Evolutionary conservation across 2,329 filamentous ascomycete species (phyloP).

Genomic region (Eutypa lata): DNA sequence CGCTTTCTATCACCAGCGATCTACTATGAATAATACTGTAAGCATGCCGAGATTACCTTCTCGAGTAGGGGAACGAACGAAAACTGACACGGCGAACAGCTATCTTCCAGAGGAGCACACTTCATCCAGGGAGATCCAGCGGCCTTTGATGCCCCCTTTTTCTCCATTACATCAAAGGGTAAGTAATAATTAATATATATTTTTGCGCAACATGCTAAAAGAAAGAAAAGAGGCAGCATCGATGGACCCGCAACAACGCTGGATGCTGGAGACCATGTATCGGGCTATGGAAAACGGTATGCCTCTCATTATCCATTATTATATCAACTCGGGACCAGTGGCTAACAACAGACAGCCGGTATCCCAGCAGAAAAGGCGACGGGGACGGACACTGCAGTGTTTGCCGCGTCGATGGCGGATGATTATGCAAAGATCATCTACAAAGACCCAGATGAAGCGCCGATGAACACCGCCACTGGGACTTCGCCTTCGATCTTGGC

Average conservation of each 20-base stretch:
- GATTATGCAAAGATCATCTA: background rate
- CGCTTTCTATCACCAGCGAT: background rate
- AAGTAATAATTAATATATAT: slow-evolving; percentile 20
- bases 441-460: slow-evolving; percentile 21
- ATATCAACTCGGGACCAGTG: background rate
- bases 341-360: slow-evolving; percentile 16
- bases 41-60: too few relatives aligned
- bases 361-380: background rate
- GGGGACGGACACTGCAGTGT: background rate
- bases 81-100: background rate
- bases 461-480: slow-evolving; percentile 24
- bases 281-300: slow-evolving; percentile 2
- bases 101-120: slow-evolving; percentile 2
- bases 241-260: background rate
- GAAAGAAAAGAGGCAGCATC: slow-evolving; percentile 2
- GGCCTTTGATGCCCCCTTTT: slow-evolving; percentile 24
- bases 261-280: background rate
- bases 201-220: too few relatives aligned
- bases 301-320: background rate
- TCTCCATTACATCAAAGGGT: slow-evolving; percentile 15
- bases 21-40: background rate
- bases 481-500: slow-evolving; percentile 15
- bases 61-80: background rate
- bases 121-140: slow-evolving; percentile 11
- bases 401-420: background rate